Percentiles rank a stretch among this genome's conserved stretches.
Evolutionary conservation across 2,329 filamentous ascomycete genomes (phyloP).

Genomic region (Cordyceps cicadae): DNA sequence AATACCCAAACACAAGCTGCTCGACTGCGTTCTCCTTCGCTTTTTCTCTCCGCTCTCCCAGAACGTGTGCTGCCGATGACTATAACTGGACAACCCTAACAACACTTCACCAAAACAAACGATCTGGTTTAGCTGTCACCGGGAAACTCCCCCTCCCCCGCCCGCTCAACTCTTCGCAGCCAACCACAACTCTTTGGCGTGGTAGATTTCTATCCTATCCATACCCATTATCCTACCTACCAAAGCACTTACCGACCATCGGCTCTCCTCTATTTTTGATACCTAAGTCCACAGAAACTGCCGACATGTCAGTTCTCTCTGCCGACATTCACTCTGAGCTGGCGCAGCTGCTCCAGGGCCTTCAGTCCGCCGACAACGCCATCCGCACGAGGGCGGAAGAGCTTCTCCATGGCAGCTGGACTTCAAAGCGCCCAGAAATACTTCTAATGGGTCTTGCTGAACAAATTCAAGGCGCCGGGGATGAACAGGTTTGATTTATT

Average conservation of each 20-base stretch:
- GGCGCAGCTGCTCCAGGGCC: constrained; percentile 73
- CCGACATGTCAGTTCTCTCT: constrained; percentile 73
- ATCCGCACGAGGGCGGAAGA: constrained; percentile 82
- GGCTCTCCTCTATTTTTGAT: neutral
- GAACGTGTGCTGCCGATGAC: neutral
- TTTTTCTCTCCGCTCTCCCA: neutral
- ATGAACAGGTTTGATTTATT: constrained; percentile 51
- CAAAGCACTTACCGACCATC: too few relatives aligned
- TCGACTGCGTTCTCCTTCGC: neutral
- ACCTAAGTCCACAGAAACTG: constrained; percentile 12
- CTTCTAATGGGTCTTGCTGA: constrained; percentile 91
- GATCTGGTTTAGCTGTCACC: neutral
- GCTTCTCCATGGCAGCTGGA: constrained; percentile 86
- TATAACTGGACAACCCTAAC: neutral
- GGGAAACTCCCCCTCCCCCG: constrained; percentile 4
- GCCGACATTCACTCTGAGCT: constrained; percentile 79
- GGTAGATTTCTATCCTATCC: neutral
- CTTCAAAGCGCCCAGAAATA: constrained; percentile 69
- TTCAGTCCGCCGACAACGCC: constrained; percentile 83
- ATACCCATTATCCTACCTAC: neutral
- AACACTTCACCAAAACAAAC: neutral
- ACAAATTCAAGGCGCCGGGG: constrained; percentile 73
- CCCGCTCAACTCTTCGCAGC: constrained; percentile 1
- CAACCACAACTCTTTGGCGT: neutral
- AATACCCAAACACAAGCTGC: constrained; percentile 1